Percentiles rank a stretch among this genome's conserved stretches.
These are phyloP conservation scores for Rutidosis leptorrhynchoides DNA, from an alignment of 129 eudicot species.

Conservation along the genomic window DNA sequence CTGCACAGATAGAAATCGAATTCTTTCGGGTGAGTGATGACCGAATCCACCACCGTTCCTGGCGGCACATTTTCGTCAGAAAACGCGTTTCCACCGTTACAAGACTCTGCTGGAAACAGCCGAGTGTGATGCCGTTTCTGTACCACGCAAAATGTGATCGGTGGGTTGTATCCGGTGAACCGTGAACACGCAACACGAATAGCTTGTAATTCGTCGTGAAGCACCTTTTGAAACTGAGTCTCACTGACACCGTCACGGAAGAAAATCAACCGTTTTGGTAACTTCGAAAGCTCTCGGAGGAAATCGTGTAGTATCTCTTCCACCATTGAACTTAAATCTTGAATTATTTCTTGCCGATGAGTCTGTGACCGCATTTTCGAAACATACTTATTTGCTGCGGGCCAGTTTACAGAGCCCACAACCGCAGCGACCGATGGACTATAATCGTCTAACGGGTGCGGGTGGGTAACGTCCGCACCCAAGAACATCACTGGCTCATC, in stretches of 20 bases:
- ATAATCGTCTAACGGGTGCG: constrained; percentile 76
- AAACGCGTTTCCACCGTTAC: constrained; percentile 20
- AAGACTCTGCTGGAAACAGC: constrained; percentile 54
- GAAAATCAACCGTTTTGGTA: constrained; percentile 67
- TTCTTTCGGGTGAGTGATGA: constrained; percentile 81
- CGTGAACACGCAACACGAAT: constrained; percentile 51
- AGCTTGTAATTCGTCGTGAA: constrained; percentile 64
- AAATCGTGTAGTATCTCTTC: constrained; percentile 71
- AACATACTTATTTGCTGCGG: constrained; percentile 74
- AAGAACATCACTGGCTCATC: constrained; percentile 83
- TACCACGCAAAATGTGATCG: constrained; percentile 77
- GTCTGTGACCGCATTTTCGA: constrained; percentile 92
- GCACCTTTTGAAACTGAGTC: constrained; percentile 85
- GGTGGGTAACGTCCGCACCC: constrained; percentile 98
- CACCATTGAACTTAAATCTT: constrained; percentile 72
- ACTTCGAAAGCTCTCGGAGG: constrained; percentile 39
- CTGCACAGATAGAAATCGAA: constrained; percentile 93
- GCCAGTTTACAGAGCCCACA: constrained; percentile 95
- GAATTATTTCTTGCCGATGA: constrained; percentile 84
- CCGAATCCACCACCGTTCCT: constrained; percentile 88
- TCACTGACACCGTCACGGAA: constrained; percentile 98
- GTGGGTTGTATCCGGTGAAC: constrained; percentile 65
- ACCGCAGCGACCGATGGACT: constrained; percentile 97
- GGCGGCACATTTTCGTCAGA: constrained; percentile 76
- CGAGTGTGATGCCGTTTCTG: constrained; percentile 97